Conservation (phyloP, 768 basidiomycete genomes). For the Leccinum pellstonianum region DNA sequence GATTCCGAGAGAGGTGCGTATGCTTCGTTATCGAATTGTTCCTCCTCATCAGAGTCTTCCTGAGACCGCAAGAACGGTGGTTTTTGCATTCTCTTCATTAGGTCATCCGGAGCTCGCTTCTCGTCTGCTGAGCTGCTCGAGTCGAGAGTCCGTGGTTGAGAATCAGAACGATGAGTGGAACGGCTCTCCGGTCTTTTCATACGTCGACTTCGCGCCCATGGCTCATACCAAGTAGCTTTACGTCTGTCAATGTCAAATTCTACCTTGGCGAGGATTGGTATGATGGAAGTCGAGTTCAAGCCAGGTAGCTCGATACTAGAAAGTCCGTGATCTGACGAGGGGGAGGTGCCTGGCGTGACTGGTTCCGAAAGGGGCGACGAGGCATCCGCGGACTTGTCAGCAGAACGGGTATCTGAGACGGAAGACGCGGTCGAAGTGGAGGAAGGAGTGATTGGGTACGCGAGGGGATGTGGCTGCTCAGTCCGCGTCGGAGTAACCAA, state of each 20-base stretch:
- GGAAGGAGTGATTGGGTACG: neutral
- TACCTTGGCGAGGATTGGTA: slow-evolving; percentile 88
- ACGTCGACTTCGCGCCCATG: slow-evolving; percentile 70
- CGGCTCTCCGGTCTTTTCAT: slow-evolving; percentile 53
- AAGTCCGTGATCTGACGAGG: slow-evolving; percentile 35
- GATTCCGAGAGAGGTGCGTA: slow-evolving; percentile 33
- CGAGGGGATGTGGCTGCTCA: slow-evolving; percentile 37
- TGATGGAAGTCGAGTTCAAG: slow-evolving; percentile 57
- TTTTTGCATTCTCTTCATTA: slow-evolving; percentile 51
- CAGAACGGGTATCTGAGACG: slow-evolving; percentile 45
- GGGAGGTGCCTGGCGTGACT: slow-evolving; percentile 57
- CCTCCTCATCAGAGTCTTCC: slow-evolving; percentile 26
- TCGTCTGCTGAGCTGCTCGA: slow-evolving; percentile 26
- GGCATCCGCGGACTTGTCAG: slow-evolving; percentile 48
- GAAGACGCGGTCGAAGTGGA: slow-evolving; percentile 29
- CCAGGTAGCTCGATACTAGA: slow-evolving; percentile 66
- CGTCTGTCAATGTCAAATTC: slow-evolving; percentile 90
- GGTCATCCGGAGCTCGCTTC: slow-evolving; percentile 43
- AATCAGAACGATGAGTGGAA: slow-evolving; percentile 27
- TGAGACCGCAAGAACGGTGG: slow-evolving; percentile 32
- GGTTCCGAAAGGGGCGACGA: slow-evolving; percentile 45
- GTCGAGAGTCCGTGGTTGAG: slow-evolving; percentile 22
- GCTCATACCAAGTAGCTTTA: slow-evolving; percentile 83
- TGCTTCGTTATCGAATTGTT: slow-evolving; percentile 26
- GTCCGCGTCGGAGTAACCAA: slow-evolving; percentile 44